Evolutionary conservation across 1,139 yeast species (phyloP), one percentile per base, ranked within the genome.

Genomic region (Zygosaccharomyces pseudobailii): DNA sequence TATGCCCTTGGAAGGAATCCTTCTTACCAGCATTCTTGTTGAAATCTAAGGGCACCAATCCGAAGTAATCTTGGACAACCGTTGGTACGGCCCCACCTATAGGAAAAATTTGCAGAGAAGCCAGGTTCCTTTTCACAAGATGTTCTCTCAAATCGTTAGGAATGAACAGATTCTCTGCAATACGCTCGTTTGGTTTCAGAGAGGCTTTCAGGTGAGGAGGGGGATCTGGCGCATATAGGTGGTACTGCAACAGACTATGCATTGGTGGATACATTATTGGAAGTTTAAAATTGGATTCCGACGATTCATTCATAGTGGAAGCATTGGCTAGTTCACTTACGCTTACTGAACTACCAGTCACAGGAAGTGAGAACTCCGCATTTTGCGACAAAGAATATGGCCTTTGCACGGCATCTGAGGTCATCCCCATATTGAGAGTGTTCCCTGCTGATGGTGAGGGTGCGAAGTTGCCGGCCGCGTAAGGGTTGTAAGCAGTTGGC

Each of bases 161-260:
- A 17, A 90, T 78, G 63, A 89, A 90, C 64, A 90, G 74, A 52
- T 76, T 78, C 50, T 78, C 79, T 4, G 84, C 79, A 36, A 79
- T 79, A 42, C 88, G 76, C 66, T 88, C 90, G 63, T 88, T 80
- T 1, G 86, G 79, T 37, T 78, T 76, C 52, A 84, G 69, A 4
- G 83, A 82, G 7, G 78, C 67, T 19, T 76, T 72, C 49, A 80
- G 67, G 54, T 86, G 80, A 24, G 90, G 90, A 4, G 95, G 94
- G 3, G 95, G 87, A 19, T 80, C 78, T 1, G 97, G 97, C 0
- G 97, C 95, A 66, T 90, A 90, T 42, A 89, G 69, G 66, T 90
- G 96, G 62, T 87, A 87, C 59, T 89, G 92, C 42, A 88, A 71
- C 1, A 96, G 55, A 53, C 66, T 61, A 41, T 60, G 68, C 17